phyloP scores from a whole-genome alignment of 371 early-diverging fungal genomes.

The Coemansia sp. region DNA sequence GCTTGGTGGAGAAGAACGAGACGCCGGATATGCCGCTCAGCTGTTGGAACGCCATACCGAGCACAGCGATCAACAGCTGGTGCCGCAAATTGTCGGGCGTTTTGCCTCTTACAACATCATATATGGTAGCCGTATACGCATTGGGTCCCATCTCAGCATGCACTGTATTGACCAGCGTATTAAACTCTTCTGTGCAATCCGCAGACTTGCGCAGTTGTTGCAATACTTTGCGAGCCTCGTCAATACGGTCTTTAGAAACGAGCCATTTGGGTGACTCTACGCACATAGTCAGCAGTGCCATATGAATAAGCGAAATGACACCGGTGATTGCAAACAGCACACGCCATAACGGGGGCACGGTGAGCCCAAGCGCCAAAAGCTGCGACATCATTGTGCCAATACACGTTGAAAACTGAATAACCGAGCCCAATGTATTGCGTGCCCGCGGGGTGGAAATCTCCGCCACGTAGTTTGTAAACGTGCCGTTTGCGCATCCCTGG shows the following conservation, averaged over 20 bases:
- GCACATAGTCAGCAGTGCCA: constrained; percentile 60
- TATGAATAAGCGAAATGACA: constrained; percentile 62
- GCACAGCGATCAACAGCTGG: constrained; percentile 49
- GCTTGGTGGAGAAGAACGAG: constrained; percentile 68
- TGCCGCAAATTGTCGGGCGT: constrained; percentile 47
- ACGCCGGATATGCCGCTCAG: constrained; percentile 82
- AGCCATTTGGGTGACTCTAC: constrained; percentile 78
- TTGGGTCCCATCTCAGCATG: constrained; percentile 33
- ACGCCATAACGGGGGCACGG: constrained; percentile 64
- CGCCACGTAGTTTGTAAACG: constrained; percentile 73
- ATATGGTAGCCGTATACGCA: constrained; percentile 28
- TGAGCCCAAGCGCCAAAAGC: constrained; percentile 57
- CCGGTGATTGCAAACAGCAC: constrained; percentile 58
- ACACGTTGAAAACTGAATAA: constrained; percentile 73
- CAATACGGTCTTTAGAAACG: constrained; percentile 55
- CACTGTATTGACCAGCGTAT: constrained; percentile 38
- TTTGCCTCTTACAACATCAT: constrained; percentile 44
- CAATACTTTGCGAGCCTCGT: constrained; percentile 58
- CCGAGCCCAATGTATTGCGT: constrained; percentile 67
- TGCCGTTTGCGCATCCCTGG: constrained; percentile 76
- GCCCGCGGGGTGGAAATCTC: constrained; percentile 71
- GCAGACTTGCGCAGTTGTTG: constrained; percentile 57
- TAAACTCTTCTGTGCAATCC: constrained; percentile 59
- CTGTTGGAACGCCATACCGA: constrained; percentile 72
- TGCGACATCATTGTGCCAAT: constrained; percentile 67